Evolutionary conservation across 2,329 filamentous ascomycete species (phyloP).

Genomic region (Akanthomyces lecanii): DNA sequence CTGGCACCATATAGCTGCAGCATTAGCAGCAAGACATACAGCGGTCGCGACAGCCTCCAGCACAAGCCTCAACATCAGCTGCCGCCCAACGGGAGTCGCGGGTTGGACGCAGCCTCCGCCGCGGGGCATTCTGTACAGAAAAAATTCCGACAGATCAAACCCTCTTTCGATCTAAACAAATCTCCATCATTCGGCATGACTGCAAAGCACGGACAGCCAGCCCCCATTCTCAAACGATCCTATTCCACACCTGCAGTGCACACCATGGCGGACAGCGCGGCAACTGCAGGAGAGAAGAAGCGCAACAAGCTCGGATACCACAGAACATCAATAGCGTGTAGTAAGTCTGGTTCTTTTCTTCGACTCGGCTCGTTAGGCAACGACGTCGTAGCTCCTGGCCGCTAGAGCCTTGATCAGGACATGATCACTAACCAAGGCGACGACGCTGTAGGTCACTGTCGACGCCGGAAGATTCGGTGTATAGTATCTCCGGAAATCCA

Average conservation of each 20-base stretch:
- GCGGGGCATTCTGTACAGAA: neutral
- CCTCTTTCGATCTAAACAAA: neutral
- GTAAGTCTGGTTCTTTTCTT: slow-evolving; percentile 51
- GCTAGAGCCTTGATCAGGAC: neutral
- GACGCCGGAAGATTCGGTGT: slow-evolving; percentile 84
- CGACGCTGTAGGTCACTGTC: slow-evolving; percentile 64
- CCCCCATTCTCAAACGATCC: slow-evolving; percentile 7
- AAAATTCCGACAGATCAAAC: neutral
- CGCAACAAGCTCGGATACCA: slow-evolving; percentile 90
- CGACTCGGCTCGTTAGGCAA: neutral
- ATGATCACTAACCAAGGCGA: neutral
- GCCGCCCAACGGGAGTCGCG: neutral
- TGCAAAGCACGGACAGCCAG: neutral
- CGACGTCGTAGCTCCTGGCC: too few relatives aligned
- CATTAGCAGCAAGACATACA: neutral
- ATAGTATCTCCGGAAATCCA: slow-evolving; percentile 66
- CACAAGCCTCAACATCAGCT: neutral
- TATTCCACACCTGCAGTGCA: slow-evolving; percentile 11
- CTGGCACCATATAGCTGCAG: neutral
- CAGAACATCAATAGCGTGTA: slow-evolving; percentile 83
- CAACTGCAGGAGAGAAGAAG: slow-evolving; percentile 40
- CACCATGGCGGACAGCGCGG: slow-evolving; percentile 20
- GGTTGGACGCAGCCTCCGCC: neutral
- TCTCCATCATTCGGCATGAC: too few relatives aligned
- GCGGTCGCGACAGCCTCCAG: too few relatives aligned